A percentile compares a stretch with the other conserved stretches of the same genome.
Evolutionary conservation across 2,329 filamentous ascomycete genomes (phyloP).

Genomic region (Trichoderma koningiopsis): DNA sequence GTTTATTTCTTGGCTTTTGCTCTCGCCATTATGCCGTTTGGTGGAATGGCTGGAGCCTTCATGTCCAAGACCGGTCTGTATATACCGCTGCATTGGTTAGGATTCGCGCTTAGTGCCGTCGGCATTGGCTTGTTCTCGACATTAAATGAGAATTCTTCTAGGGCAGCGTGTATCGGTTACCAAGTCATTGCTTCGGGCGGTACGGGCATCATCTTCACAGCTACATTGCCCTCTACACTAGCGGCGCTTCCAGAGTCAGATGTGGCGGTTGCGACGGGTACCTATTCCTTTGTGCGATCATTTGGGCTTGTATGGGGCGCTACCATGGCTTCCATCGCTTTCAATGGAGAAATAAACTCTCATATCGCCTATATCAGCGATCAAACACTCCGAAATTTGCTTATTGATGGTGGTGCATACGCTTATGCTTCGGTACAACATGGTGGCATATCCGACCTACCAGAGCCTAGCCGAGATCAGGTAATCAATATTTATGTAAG

Average conservation of each 20-base stretch:
- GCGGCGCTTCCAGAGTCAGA: constrained; percentile 45
- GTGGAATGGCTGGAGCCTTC: constrained; percentile 32
- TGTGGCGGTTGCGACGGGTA: constrained; percentile 41
- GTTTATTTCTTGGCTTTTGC: constrained; percentile 39
- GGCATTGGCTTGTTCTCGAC: constrained; percentile 47
- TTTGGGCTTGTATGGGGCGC: constrained; percentile 52
- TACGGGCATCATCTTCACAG: constrained; percentile 45
- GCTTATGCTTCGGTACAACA: constrained; percentile 36
- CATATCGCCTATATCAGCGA: constrained; percentile 25
- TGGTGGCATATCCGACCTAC: constrained; percentile 40
- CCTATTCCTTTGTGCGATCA: constrained; percentile 49
- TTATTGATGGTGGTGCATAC: constrained; percentile 36
- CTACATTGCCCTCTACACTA: constrained; percentile 48
- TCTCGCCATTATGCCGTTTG: constrained; percentile 34
- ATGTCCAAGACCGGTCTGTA: constrained; percentile 39
- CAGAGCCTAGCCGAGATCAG: not conserved
- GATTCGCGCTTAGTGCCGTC: constrained; percentile 40
- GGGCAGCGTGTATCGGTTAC: constrained; percentile 45
- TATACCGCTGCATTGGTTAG: constrained; percentile 38
- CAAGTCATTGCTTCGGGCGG: constrained; percentile 46
- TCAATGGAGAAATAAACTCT: constrained; percentile 30
- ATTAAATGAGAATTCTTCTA: constrained; percentile 41
- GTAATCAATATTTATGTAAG: constrained; percentile 2
- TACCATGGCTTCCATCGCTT: constrained; percentile 47
- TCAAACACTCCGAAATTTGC: constrained; percentile 5